Percentiles rank a stretch among this genome's conserved stretches.
phyloP scores from a whole-genome alignment of 1,139 yeast species.

The Suhomyces yuchorum region DNA sequence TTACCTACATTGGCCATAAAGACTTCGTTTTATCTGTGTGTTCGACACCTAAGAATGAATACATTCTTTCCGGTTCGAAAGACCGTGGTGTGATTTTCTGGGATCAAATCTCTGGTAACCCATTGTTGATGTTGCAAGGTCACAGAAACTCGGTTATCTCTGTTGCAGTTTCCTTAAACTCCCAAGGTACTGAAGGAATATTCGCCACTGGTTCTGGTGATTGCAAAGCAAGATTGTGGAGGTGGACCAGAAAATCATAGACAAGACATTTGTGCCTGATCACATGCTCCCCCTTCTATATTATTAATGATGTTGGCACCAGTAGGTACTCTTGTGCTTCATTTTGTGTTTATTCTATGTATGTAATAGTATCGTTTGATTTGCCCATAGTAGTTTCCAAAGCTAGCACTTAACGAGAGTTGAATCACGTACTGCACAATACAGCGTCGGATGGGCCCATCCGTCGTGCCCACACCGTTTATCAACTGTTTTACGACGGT shows the following conservation, averaged over 20 bases:
- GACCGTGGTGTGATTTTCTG: slow-evolving; percentile 97
- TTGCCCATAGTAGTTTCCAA: background rate
- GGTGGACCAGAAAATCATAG: slow-evolving; percentile 49
- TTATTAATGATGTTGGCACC: slow-evolving; percentile 4
- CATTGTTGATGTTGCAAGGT: slow-evolving; percentile 93
- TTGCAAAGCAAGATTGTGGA: slow-evolving; percentile 97
- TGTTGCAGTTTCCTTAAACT: slow-evolving; percentile 84
- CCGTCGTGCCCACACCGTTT: slow-evolving; percentile 7
- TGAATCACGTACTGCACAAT: slow-evolving; percentile 1
- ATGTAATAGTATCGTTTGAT: slow-evolving; percentile 12
- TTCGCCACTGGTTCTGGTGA: slow-evolving; percentile 99
- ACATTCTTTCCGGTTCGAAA: slow-evolving; percentile 91
- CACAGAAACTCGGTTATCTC: slow-evolving; percentile 95
- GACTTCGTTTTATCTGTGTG: slow-evolving; percentile 95
- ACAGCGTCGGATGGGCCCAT: background rate
- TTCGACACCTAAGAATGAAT: slow-evolving; percentile 90
- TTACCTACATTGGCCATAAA: slow-evolving; percentile 93
- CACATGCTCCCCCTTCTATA: slow-evolving; percentile 3
- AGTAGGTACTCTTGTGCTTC: background rate
- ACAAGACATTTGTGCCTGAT: slow-evolving; percentile 2
- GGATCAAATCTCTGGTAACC: slow-evolving; percentile 93
- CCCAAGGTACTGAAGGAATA: slow-evolving; percentile 68
- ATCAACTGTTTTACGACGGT: slow-evolving; percentile 6
- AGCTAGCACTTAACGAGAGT: no score
- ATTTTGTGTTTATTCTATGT: slow-evolving; percentile 11